Conservation (phyloP, 805 yeast genomes). For the Candida coleopterorum region DNA sequence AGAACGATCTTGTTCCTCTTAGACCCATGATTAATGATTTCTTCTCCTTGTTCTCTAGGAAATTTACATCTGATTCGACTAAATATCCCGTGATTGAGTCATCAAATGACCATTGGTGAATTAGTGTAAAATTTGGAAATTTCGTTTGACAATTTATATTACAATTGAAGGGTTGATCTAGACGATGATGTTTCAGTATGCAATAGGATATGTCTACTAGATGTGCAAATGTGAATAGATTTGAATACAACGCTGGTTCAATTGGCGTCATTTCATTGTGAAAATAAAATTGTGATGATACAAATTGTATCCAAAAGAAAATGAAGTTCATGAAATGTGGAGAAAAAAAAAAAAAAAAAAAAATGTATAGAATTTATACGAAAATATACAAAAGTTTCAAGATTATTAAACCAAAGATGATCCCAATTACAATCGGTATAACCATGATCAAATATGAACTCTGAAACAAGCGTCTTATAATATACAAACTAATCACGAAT, state of each 20-base stretch:
- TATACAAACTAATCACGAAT: background rate
- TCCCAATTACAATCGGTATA: background rate
- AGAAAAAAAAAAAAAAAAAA: background rate
- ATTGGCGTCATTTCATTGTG: conserved; percentile 5
- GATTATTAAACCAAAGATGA: conserved; percentile 3
- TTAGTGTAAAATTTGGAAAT: conserved; percentile 33
- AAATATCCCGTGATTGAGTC: conserved; percentile 37
- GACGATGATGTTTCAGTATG: conserved; percentile 23
- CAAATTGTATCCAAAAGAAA: background rate
- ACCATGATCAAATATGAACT: background rate
- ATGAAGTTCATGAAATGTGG: conserved; percentile 1
- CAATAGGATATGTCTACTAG: conserved; percentile 42
- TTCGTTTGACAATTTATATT: conserved; percentile 27
- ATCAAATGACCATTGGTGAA: conserved; percentile 38
- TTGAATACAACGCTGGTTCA: conserved; percentile 20
- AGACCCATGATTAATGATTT: conserved; percentile 32
- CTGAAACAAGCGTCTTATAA: background rate
- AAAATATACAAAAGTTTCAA: background rate
- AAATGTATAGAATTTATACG: background rate
- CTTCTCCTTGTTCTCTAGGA: conserved; percentile 4
- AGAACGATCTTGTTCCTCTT: conserved; percentile 40
- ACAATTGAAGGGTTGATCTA: conserved; percentile 37
- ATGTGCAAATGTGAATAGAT: conserved; percentile 35
- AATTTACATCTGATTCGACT: conserved; percentile 19
- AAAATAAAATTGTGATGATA: background rate